Evolutionary conservation across 176 grass and related monocot species (phyloP).

Genomic region (Saccharum spontaneum): DNA sequence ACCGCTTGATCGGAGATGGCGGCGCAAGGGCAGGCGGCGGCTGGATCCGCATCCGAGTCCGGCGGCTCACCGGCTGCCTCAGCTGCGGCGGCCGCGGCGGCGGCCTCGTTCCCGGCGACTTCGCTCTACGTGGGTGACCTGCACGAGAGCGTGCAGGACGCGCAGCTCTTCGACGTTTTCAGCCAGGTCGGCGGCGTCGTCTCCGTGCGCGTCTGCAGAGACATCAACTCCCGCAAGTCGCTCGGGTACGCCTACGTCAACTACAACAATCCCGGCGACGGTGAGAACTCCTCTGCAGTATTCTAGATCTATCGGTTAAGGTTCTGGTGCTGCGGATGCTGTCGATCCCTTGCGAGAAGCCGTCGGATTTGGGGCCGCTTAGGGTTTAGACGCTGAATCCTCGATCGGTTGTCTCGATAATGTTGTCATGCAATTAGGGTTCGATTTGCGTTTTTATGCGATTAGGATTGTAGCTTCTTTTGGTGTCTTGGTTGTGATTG

Average conservation of each 20-base stretch:
- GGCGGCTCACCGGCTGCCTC: conserved; percentile 25
- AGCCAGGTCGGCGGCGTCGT: conserved; percentile 84
- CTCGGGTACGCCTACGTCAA: conserved; percentile 98
- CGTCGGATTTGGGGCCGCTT: not conserved
- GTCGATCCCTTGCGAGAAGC: not conserved
- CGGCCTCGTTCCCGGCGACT: conserved; percentile 54
- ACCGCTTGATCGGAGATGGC: conserved; percentile 20
- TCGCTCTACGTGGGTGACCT: conserved; percentile 96
- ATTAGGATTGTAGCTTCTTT: not conserved
- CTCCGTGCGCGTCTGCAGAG: conserved; percentile 93
- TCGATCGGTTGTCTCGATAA: not conserved
- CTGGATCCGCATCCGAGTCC: conserved; percentile 36
- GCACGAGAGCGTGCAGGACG: conserved; percentile 72
- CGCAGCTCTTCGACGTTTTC: conserved; percentile 92
- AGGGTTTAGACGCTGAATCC: not conserved
- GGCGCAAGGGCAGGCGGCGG: conserved; percentile 38
- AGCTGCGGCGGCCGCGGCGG: not conserved
- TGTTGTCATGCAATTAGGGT: not conserved
- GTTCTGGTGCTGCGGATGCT: not conserved
- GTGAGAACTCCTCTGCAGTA: conserved; percentile 27
- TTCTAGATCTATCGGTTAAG: conserved; percentile 1
- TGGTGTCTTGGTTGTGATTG: not conserved
- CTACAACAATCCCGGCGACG: conserved; percentile 77
- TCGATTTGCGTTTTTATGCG: not conserved
- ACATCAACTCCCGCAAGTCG: conserved; percentile 72